These are phyloP conservation scores for Bipolaris oryzae DNA, from an alignment of 2,329 filamentous ascomycete genomes.

Conservation along the genomic window DNA sequence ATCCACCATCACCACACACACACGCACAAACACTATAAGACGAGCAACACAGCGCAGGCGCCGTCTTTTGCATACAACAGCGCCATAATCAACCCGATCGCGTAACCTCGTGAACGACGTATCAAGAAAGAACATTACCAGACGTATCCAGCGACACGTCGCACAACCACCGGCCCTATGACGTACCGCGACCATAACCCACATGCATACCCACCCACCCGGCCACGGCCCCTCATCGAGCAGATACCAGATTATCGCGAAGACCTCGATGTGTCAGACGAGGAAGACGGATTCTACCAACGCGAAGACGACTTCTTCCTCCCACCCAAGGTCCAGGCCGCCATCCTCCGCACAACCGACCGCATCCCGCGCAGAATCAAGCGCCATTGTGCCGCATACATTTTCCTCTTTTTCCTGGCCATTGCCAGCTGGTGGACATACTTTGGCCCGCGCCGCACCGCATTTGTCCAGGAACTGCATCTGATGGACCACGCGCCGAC, in stretches of 20 bases:
- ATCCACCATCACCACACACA: neutral
- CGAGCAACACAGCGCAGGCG: neutral
- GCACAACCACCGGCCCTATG: constrained; percentile 19
- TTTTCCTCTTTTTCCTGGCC: constrained; percentile 36
- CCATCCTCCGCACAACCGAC: constrained; percentile 32
- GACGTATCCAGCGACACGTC: neutral
- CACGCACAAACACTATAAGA: too few species aligned
- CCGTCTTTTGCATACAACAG: neutral
- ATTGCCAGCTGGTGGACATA: constrained; percentile 47
- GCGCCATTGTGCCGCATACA: constrained; percentile 42
- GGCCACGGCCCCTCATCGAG: constrained; percentile 38
- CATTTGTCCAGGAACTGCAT: constrained; percentile 42
- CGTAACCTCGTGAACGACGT: neutral
- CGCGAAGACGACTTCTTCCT: constrained; percentile 45
- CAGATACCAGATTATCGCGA: constrained; percentile 34
- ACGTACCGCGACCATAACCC: constrained; percentile 30
- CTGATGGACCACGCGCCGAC: constrained; percentile 41
- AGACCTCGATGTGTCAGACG: constrained; percentile 47
- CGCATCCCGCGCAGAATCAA: constrained; percentile 45
- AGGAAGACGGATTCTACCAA: constrained; percentile 47
- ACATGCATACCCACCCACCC: constrained; percentile 18
- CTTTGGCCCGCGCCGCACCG: constrained; percentile 46
- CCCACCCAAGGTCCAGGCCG: constrained; percentile 39
- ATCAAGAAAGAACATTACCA: neutral
- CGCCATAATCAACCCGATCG: neutral